A percentile compares a stretch with the other conserved stretches of the same genome.
phyloP scores from a whole-genome alignment of 805 yeast genomes.

The Sungouiozyma ichnusensis region DNA sequence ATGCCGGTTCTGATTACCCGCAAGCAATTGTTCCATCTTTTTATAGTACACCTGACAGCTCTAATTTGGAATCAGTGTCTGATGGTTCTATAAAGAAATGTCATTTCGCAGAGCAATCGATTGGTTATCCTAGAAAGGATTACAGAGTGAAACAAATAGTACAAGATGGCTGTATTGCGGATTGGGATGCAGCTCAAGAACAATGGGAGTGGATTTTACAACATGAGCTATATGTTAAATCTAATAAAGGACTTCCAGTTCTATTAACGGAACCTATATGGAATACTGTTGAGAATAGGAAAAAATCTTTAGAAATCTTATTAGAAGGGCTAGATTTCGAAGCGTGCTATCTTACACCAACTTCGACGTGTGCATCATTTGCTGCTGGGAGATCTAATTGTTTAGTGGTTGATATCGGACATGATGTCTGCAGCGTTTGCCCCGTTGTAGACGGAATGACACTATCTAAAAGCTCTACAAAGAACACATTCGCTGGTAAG shows the following conservation, averaged over 20 bases:
- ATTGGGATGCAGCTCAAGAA: constrained; percentile 79
- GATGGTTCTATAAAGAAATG: constrained; percentile 12
- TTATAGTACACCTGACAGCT: constrained; percentile 33
- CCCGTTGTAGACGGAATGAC: constrained; percentile 80
- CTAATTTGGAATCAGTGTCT: constrained; percentile 10
- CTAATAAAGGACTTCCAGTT: constrained; percentile 40
- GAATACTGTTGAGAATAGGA: constrained; percentile 60
- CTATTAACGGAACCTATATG: constrained; percentile 81
- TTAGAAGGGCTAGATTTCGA: constrained; percentile 64
- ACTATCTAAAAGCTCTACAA: constrained; percentile 54
- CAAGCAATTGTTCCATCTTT: constrained; percentile 62
- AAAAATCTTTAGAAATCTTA: constrained; percentile 57
- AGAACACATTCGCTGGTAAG: constrained; percentile 65
- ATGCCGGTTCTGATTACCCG: constrained; percentile 88
- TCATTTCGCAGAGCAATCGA: constrained; percentile 32
- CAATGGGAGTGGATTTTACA: constrained; percentile 59
- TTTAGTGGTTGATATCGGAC: constrained; percentile 78
- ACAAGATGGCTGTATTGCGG: constrained; percentile 51
- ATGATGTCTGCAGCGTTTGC: constrained; percentile 63
- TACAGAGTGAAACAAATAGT: constrained; percentile 48
- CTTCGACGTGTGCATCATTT: constrained; percentile 82
- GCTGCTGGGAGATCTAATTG: constrained; percentile 84
- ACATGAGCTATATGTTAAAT: constrained; percentile 38
- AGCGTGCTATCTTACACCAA: constrained; percentile 69
- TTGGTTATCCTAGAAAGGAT: constrained; percentile 42